Evolutionary conservation across 83 land plant species (phyloP).

Genomic region (Larix sibirica): DNA sequence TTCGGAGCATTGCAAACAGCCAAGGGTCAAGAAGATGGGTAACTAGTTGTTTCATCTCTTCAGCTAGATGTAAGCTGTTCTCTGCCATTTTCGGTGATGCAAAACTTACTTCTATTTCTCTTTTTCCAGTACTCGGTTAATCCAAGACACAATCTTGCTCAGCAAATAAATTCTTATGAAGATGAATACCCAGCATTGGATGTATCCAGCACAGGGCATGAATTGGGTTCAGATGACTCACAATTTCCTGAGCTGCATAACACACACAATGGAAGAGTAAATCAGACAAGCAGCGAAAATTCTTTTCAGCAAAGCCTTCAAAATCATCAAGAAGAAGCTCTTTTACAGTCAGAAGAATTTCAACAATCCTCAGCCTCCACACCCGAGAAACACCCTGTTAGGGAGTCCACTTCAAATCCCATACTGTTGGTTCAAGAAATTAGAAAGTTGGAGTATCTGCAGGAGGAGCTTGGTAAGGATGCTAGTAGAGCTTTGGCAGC

Average conservation of each 20-base stretch:
- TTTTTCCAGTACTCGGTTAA: conserved; percentile 14
- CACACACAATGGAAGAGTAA: neutral
- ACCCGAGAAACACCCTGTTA: conserved; percentile 11
- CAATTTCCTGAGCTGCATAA: neutral
- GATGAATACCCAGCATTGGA: conserved; percentile 36
- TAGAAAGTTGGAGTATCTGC: conserved; percentile 32
- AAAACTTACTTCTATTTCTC: neutral
- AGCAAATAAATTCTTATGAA: conserved; percentile 17
- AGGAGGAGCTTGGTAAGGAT: conserved; percentile 56
- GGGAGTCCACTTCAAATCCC: conserved; percentile 22
- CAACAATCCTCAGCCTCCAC: conserved; percentile 4
- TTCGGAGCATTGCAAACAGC: conserved; percentile 35
- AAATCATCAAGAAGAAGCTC: neutral
- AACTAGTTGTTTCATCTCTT: conserved; percentile 10
- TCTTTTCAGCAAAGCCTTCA: neutral
- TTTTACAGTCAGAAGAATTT: conserved; percentile 6
- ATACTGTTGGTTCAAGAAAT: conserved; percentile 37
- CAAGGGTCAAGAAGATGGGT: conserved; percentile 40
- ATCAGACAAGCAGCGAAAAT: neutral
- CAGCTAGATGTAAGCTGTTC: neutral
- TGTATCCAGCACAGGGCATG: conserved; percentile 10
- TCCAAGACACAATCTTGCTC: conserved; percentile 12
- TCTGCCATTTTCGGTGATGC: neutral
- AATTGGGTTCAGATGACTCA: neutral
- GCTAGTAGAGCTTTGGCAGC: conserved; percentile 65